Evolutionary conservation across 2,329 filamentous ascomycete genomes (phyloP).

Genomic region (Alternaria longipes): DNA sequence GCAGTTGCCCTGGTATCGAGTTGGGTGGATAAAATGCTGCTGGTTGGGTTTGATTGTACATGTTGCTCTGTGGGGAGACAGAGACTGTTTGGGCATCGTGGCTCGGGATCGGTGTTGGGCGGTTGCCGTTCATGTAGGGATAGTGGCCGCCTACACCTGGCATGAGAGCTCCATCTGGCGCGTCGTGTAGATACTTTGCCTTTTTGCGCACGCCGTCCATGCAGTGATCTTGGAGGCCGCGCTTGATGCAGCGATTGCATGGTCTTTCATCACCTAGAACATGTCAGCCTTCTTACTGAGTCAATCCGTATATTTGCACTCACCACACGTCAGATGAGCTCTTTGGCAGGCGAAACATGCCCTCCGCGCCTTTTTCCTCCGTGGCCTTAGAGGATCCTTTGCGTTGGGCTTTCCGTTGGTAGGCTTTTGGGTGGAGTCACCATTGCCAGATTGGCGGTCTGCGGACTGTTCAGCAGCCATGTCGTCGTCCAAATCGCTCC

Average conservation of each 20-base stretch:
- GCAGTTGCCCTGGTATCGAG: slow-evolving; percentile 51
- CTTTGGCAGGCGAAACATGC: slow-evolving; percentile 97
- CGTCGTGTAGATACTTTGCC: slow-evolving; percentile 98
- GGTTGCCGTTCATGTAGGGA: slow-evolving; percentile 61
- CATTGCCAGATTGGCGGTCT: slow-evolving; percentile 50
- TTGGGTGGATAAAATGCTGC: slow-evolving; percentile 54
- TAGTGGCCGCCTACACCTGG: slow-evolving; percentile 83
- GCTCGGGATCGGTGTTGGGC: slow-evolving; percentile 49
- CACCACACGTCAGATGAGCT: slow-evolving; percentile 98
- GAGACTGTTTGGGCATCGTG: slow-evolving; percentile 37
- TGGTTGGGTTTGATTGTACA: slow-evolving; percentile 54
- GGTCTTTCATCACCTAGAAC: slow-evolving; percentile 87
- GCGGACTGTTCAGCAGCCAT: slow-evolving; percentile 57
- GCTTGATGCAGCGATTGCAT: slow-evolving; percentile 92
- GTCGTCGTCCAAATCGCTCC: slow-evolving; percentile 51
- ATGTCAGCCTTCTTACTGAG: slow-evolving; percentile 5
- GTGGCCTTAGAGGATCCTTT: slow-evolving; percentile 88
- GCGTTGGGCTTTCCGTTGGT: slow-evolving; percentile 61
- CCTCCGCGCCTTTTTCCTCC: slow-evolving; percentile 93
- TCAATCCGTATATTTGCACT: slow-evolving; percentile 55
- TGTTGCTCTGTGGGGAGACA: slow-evolving; percentile 50
- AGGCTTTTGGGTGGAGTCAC: slow-evolving; percentile 44
- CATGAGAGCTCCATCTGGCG: slow-evolving; percentile 85
- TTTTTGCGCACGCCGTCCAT: slow-evolving; percentile 98
- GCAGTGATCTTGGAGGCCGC: slow-evolving; percentile 87